phyloP scores from a whole-genome alignment of 148 eudicot species.

The Rhododendron ovatum region DNA sequence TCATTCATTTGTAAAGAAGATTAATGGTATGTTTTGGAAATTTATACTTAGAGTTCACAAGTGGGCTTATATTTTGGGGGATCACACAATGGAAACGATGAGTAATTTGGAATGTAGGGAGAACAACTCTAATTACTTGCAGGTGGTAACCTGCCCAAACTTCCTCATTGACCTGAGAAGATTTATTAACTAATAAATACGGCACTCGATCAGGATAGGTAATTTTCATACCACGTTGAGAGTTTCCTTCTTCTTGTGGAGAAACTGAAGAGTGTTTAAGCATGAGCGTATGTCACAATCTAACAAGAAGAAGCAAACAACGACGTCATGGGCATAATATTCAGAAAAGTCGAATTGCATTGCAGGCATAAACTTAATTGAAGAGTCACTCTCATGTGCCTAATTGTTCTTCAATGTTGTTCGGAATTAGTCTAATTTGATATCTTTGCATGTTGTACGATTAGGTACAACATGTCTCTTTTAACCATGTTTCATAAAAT shows the following conservation, averaged over 20 bases:
- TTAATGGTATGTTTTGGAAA: neutral
- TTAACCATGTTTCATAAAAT: neutral
- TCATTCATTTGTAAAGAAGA: neutral
- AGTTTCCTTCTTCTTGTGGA: slow-evolving; percentile 78
- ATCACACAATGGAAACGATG: neutral
- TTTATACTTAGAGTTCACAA: neutral
- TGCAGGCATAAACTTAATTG: slow-evolving; percentile 2
- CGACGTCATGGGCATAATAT: slow-evolving; percentile 12
- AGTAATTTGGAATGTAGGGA: neutral
- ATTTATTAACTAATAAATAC: neutral
- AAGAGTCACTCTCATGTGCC: neutral
- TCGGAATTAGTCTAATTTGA: neutral
- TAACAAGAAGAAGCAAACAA: slow-evolving; percentile 20
- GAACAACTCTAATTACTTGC: neutral
- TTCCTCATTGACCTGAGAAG: neutral
- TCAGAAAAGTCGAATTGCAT: neutral
- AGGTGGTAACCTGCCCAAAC: neutral
- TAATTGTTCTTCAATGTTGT: neutral
- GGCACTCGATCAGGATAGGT: neutral
- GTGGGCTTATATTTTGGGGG: neutral
- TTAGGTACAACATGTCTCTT: neutral
- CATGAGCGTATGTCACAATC: slow-evolving; percentile 96
- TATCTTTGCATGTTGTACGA: neutral
- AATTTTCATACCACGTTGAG: slow-evolving; percentile 64
- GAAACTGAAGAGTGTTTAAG: slow-evolving; percentile 96